Base-by-base conservation (phyloP, 2,329 filamentous ascomycete genomes). In the Colletotrichum tamarilloi region DNA sequence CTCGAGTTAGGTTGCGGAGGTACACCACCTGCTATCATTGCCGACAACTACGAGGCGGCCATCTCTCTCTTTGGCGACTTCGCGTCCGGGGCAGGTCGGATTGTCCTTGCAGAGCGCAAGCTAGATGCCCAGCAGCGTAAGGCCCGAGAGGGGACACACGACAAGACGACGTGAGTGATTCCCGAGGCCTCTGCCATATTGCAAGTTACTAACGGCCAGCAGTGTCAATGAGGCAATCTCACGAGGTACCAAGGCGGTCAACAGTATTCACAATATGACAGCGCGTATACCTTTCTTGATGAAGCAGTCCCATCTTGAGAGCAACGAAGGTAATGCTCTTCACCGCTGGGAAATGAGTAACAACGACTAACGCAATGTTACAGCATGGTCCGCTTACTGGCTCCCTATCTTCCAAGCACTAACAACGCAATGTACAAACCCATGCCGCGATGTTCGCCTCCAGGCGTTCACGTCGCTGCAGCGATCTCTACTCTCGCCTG, bases 321-420 rank as follows among this genome's bases (percentile, higher is more conserved):
- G 90, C 73, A 94, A 88, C 72, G 94, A 98, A 87, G 93, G 93
- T 94, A 83, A 74, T 86, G 11, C 22, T 32, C 53, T 28, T 22
- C 12, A 16, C 2, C 26, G 3, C 26, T 6, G 19, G 16, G 6
- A 67, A 30, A 65, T 7, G 24, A 16, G 9, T 24, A 11, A 7
- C 12, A 16, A 30, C 19, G 55, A 73, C 80, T 83, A 73, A 81
- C 75, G 77, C 53, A 73, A 5, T 77, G 62, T 38, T 59, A n/a
- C 75, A 94, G 97, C 97, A 16, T 99, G 97, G 97, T 95, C 95
- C 63, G 95, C 97, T 9, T 99, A 99, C 82, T 99, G 97, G 97
- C 92, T 95, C 16, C 97, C 96, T 1, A 95, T 99, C 30, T 97
- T 99, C 83, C 91, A 95, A 77, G 94, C 95, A 6, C 85, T 99